Evolutionary conservation across 2,329 filamentous ascomycete species (phyloP), one percentile per base, ranked within the genome.

Genomic region (Penicillium brevicompactum): DNA sequence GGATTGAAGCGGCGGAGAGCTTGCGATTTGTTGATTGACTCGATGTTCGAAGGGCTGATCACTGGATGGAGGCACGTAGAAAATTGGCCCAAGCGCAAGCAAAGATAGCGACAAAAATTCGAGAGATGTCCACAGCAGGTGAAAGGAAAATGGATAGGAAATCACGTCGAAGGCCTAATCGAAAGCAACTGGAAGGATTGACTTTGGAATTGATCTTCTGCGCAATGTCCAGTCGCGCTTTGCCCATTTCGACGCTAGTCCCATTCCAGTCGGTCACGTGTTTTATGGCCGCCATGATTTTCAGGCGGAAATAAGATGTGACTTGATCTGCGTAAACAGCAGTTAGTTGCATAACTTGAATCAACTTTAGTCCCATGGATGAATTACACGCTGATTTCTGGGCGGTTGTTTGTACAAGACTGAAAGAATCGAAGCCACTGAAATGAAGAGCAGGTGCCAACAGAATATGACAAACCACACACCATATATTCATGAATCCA

Each of bases 181-280:
- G 52, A 44, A n/a, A 44, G 53, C 40, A 41, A 52, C 22, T 32
- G 55, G 44, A 41, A 13, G 34, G 46, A 40, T 32, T 47, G 30
- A 22, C 49, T 44, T 30, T 51, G 51, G 45, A 60, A 60, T 60
- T 57, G 50, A 52, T 53, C 58, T 60, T 62, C 59, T 65, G 62
- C 62, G 63, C 62, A 42, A 56, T 41, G 38, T 41, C 38, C 38
- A 21, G 64, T 68, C 66, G 69, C 67, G 68, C 70, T 71, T 69
- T 69, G 57, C 61, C 65, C 62, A 58, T 55, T 51, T 61, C 49
- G 32, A 61, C 64, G 63, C 66, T 67, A 69, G 61, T 34, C 64
- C 62, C 49, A 60, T 69, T 71, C 62, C 50, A 56, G 46, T 1
- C 0, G 0, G 22, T 69, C 69, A 72, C 66, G 68, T 72, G 69